A percentile compares a stretch with the other conserved stretches of the same genome.
Conservation (phyloP, 225 moss, liverwort and hornwort genomes). For the Straminergon stramineum region DNA sequence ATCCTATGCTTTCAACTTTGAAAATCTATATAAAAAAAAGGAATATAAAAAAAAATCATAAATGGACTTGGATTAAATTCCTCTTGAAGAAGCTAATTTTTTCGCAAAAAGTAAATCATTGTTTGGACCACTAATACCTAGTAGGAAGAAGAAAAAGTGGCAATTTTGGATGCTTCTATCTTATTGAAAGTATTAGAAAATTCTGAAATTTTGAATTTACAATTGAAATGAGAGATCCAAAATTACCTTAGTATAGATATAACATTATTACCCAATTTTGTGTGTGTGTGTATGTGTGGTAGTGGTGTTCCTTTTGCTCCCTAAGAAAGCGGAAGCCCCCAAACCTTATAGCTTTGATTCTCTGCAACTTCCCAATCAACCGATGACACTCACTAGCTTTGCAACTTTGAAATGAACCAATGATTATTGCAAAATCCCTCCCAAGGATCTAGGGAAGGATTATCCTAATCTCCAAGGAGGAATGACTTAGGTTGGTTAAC, state of each 20-base stretch:
- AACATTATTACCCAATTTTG: not conserved
- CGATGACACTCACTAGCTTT: not conserved
- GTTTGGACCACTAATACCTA: not conserved
- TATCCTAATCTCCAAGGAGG: not conserved
- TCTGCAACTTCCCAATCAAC: no score
- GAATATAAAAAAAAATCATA: not conserved
- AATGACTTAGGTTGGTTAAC: not conserved
- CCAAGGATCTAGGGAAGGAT: not conserved
- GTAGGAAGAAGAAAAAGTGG: accelerated
- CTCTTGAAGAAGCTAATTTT: accelerated
- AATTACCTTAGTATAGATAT: not conserved
- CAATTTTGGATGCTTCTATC: not conserved
- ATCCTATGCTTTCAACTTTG: not conserved
- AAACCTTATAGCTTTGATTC: not conserved
- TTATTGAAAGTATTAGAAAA: not conserved
- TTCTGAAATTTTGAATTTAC: no score
- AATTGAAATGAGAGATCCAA: not conserved
- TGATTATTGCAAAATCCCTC: not conserved
- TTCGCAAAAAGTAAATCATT: not conserved
- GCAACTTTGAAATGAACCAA: no score
- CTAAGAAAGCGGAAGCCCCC: accelerated
- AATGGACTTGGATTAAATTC: not conserved
- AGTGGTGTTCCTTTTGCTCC: not conserved
- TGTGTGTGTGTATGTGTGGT: no score
- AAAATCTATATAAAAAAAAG: not conserved